Evolutionary conservation across 2,329 filamentous ascomycete species (phyloP).

Genomic region (Thielaviopsis cerberus): DNA sequence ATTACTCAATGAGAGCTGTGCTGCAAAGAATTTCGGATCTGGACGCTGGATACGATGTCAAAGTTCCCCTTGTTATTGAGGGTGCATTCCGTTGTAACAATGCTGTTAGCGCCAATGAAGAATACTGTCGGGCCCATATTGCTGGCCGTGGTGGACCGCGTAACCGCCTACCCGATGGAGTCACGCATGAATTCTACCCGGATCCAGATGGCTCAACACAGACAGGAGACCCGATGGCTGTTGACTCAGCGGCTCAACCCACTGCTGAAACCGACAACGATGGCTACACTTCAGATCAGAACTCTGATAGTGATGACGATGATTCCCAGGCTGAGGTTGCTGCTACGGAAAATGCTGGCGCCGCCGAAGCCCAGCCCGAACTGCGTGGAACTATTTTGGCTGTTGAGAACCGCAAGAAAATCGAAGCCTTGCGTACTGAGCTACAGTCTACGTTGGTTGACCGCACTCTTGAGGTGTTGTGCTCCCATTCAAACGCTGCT

Average conservation of each 20-base stretch:
- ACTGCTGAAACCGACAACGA: conserved; percentile 14
- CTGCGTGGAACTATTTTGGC: conserved; percentile 1
- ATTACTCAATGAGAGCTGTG: conserved; percentile 23
- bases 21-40: conserved; percentile 23
- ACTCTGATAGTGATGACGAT: conserved; percentile 9
- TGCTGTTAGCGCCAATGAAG: conserved; percentile 35
- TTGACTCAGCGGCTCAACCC: conserved; percentile 8
- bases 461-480: conserved; percentile 74
- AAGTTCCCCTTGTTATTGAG: conserved; percentile 43
- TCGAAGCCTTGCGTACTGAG: conserved; percentile 41
- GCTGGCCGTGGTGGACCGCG: conserved; percentile 39
- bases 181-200: background rate
- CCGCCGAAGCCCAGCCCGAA: conserved; percentile 15
- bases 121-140: conserved; percentile 55
- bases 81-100: conserved; percentile 71
- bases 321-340: conserved; percentile 2
- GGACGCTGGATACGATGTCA: conserved; percentile 21
- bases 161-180: conserved; percentile 41
- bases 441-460: conserved; percentile 68
- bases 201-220: conserved; percentile 15
- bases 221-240: conserved; percentile 14
- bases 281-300: conserved; percentile 12
- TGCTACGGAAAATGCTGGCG: conserved; percentile 14
- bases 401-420: conserved; percentile 20
- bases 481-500: conserved; percentile 70